Conservation (phyloP, 805 yeast genomes). For the Starmerella etchellsii region DNA sequence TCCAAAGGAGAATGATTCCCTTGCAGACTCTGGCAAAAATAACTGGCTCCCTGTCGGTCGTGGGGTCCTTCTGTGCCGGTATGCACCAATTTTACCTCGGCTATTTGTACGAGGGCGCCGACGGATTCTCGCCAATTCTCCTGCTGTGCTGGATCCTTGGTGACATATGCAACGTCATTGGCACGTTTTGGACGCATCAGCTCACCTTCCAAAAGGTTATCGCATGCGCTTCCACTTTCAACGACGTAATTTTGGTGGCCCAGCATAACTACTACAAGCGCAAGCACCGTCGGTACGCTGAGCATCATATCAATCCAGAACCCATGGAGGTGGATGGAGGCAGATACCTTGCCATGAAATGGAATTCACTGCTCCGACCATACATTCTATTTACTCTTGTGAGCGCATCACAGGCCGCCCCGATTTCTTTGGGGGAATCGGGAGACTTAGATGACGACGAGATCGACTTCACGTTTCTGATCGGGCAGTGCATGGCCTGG, state of each 20-base stretch:
- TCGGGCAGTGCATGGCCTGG: slow-evolving; percentile 22
- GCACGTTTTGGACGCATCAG: slow-evolving; percentile 25
- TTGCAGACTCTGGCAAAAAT: slow-evolving; percentile 16
- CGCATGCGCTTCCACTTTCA: slow-evolving; percentile 19
- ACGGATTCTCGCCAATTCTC: slow-evolving; percentile 24
- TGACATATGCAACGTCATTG: slow-evolving; percentile 25
- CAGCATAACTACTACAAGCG: slow-evolving; percentile 23
- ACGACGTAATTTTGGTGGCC: slow-evolving; percentile 20
- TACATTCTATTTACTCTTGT: slow-evolving; percentile 14
- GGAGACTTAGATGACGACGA: slow-evolving; percentile 2
- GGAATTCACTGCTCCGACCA: slow-evolving; percentile 15
- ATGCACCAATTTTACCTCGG: slow-evolving; percentile 23
- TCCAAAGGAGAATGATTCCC: no score
- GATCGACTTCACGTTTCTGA: slow-evolving; percentile 15
- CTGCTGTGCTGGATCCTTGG: slow-evolving; percentile 25
- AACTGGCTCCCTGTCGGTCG: slow-evolving; percentile 21
- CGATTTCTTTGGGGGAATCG: not conserved
- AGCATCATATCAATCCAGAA: slow-evolving; percentile 1
- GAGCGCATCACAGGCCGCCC: slow-evolving; percentile 12
- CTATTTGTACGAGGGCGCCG: slow-evolving; percentile 20
- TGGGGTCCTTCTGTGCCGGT: slow-evolving; percentile 25
- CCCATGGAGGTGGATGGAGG: slow-evolving; percentile 1
- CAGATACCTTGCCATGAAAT: slow-evolving; percentile 8
- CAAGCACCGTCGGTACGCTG: slow-evolving; percentile 3
- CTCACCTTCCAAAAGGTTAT: slow-evolving; percentile 24